These are phyloP conservation scores for Pichia insulana DNA, from an alignment of 805 yeast genomes.

Conservation along the genomic window DNA sequence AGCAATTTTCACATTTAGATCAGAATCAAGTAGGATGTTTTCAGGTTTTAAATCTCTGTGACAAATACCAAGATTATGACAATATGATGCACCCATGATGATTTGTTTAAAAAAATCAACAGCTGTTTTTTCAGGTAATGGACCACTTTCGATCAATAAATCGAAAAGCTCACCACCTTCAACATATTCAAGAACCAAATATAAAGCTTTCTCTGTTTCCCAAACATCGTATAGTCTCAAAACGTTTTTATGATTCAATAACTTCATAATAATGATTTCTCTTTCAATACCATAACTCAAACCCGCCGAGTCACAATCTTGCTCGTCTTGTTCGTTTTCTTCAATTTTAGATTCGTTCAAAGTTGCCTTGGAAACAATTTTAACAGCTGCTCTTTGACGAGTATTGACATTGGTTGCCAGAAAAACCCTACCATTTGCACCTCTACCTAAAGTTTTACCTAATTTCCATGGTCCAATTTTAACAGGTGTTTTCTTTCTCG, in stretches of 20 bases:
- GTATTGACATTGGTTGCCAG: constrained; percentile 80
- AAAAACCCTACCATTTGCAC: constrained; percentile 93
- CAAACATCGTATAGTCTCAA: constrained; percentile 77
- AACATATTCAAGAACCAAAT: constrained; percentile 86
- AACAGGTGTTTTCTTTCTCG: constrained; percentile 31
- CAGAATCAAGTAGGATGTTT: constrained; percentile 67
- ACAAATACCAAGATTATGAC: constrained; percentile 62
- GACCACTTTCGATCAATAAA: constrained; percentile 79
- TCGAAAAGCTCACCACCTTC: constrained; percentile 97
- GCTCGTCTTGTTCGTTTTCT: constrained; percentile 24
- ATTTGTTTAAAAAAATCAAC: constrained; percentile 76
- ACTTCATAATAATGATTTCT: constrained; percentile 78
- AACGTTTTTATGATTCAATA: constrained; percentile 69
- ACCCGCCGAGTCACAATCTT: constrained; percentile 41
- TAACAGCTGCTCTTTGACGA: constrained; percentile 91
- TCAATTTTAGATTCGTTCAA: constrained; percentile 25
- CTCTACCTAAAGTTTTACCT: constrained; percentile 90
- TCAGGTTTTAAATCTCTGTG: constrained; percentile 80
- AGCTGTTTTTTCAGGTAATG: constrained; percentile 84
- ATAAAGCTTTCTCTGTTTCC: constrained; percentile 77
- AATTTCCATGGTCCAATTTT: constrained; percentile 91
- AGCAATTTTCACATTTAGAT: constrained; percentile 88
- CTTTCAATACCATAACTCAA: constrained; percentile 81
- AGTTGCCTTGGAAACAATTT: constrained; percentile 83
- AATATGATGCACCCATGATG: constrained; percentile 51